Evolutionary conservation across 768 basidiomycete species (phyloP).

Genomic region (Trametes cubensis): DNA sequence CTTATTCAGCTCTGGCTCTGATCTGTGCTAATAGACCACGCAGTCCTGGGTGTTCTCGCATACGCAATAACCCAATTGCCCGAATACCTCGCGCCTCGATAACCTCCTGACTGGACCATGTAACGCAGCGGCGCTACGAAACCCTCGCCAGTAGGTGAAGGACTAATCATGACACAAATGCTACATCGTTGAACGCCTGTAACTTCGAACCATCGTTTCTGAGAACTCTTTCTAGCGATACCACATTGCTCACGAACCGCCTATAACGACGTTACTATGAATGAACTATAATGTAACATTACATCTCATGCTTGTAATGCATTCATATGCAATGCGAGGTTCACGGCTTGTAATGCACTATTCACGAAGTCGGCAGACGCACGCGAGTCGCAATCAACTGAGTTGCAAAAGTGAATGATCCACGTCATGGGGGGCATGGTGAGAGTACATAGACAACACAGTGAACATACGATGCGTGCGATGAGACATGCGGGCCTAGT

Average conservation of each 20-base stretch:
- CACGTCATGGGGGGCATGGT: conserved; percentile 19
- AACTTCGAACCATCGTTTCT: too few species aligned
- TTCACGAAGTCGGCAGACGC: neutral
- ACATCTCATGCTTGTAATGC: too few species aligned
- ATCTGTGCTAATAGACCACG: neutral
- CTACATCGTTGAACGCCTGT: too few species aligned
- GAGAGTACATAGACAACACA: conserved; percentile 22
- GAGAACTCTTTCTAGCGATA: too few species aligned
- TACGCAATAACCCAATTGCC: conserved; percentile 10
- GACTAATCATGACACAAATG: too few species aligned
- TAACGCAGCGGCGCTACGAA: too few species aligned
- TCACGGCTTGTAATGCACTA: neutral
- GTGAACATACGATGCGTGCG: conserved; percentile 17
- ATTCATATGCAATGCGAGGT: too few species aligned
- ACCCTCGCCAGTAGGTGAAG: too few species aligned
- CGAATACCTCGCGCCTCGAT: neutral
- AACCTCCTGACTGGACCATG: too few species aligned
- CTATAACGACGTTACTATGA: too few species aligned
- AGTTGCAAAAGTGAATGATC: conserved; percentile 14
- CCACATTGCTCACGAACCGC: too few species aligned
- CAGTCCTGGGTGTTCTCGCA: conserved; percentile 4
- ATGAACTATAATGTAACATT: too few species aligned
- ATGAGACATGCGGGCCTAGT: conserved; percentile 13
- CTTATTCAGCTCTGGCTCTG: neutral
- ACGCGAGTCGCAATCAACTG: neutral